Base-by-base conservation (phyloP, 2,329 filamentous ascomycete species). In the Chaetothyriales sp. region DNA sequence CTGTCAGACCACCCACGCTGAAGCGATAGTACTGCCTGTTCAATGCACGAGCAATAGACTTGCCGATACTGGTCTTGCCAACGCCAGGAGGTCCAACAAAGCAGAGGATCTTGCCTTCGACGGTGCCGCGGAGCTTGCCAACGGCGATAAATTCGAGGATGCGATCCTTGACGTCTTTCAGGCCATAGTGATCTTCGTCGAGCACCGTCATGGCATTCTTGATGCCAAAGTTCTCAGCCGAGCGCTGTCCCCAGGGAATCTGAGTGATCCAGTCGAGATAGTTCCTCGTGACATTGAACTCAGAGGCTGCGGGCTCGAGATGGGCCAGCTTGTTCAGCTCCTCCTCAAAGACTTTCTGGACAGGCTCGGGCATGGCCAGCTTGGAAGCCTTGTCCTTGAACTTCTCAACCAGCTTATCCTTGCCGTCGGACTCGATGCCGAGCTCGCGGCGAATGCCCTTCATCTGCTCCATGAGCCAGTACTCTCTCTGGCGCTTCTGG, bases 381-480 rank as follows among this genome's bases (percentile, higher is more conserved):
- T 93, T 95, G 63, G 79, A 77, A 0, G 87, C 88, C 74, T 95
- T 95, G 63, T 95, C 89, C 69, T 87, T 92, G 73, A 98, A 98
- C 66, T 86, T 94, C 66, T 96, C 92, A 1, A 98, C 86, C 10
- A 98, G 75, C 70, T 96, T 96, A 63, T 98, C 92, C 69, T 96
- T 98, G 57, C 93, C 92, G 63, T 98, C 92, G 5, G 87, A 94
- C 66, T 98, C 93, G 49, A 98, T 86, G 19, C 93, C 92, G 47
- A 98, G 79, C 68, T 98, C 92, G 52, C 92, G 79, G 52, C 87
- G 84, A 63, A 98, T 98, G 22, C 89, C 92, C 73, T 96, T 96
- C 89, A 98, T 95, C 67, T 98, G 93, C 69, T 98, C 92, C 87
- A 95, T 93, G 46, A 98, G 73, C 86, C 88, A 96, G 70, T 96